Conservation (phyloP, 495 filamentous ascomycete genomes). For the Jackrogersella minutella region DNA sequence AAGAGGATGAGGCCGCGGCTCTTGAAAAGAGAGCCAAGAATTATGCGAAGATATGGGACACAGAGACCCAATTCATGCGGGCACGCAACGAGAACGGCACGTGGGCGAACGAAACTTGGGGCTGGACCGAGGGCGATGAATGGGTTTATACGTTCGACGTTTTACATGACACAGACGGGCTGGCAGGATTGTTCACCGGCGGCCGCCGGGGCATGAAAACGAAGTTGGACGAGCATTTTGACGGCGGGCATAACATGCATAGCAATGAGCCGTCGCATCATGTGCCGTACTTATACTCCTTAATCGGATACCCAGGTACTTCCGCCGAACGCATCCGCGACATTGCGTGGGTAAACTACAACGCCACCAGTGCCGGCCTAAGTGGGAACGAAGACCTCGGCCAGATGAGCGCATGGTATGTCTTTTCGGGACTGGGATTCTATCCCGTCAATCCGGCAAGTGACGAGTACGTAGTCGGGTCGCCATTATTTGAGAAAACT, state of each 20-base stretch:
- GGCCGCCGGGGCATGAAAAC: slow-evolving; percentile 39
- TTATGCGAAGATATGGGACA: slow-evolving; percentile 43
- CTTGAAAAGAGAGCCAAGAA: slow-evolving; percentile 39
- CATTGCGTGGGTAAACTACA: slow-evolving; percentile 43
- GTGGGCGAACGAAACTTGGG: slow-evolving; percentile 42
- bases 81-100: slow-evolving; percentile 45
- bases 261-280: slow-evolving; percentile 47
- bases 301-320: slow-evolving; percentile 38
- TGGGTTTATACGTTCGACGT: slow-evolving; percentile 49
- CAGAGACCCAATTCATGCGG: slow-evolving; percentile 44
- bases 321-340: slow-evolving; percentile 36
- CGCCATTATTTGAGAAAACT: slow-evolving; percentile 46
- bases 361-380: slow-evolving; percentile 42
- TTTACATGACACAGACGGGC: slow-evolving; percentile 41
- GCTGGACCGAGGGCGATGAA: slow-evolving; percentile 46
- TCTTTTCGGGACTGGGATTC: slow-evolving; percentile 45
- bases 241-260: slow-evolving; percentile 47
- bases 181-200: slow-evolving; percentile 38
- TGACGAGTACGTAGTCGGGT: slow-evolving; percentile 42
- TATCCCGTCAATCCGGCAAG: slow-evolving; percentile 44
- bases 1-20: slow-evolving; percentile 20
- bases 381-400: slow-evolving; percentile 46
- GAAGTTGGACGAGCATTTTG: slow-evolving; percentile 46
- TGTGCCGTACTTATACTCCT: slow-evolving; percentile 45
- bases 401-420: slow-evolving; percentile 49